Evolutionary conservation across 148 eudicot species (phyloP), one percentile per base, ranked within the genome.

Genomic region (Nyssa sinensis): DNA sequence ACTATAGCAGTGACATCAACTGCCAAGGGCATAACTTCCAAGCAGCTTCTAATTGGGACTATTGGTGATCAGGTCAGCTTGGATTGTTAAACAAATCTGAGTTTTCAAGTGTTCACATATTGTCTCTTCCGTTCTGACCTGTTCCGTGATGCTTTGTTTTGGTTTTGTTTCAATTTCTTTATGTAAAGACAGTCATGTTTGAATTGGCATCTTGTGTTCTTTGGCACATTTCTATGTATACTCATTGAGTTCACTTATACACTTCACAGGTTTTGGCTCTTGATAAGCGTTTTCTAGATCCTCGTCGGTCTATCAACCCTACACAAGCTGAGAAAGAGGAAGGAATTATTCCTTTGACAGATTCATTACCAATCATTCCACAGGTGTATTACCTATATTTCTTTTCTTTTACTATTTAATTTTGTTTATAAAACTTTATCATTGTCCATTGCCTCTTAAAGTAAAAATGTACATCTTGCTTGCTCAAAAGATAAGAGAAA

Each of bases 261-360:
- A 64, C 64, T 29, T 77, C 70, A 30, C 87, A 96, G 99, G 91
- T 96, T 80, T 83, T 96, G 91, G 98, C 98, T 67, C 99, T 96
- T 83, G 98, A 96, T 78, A 96, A 96, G 86, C 94, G 99, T 63
- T 91, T 85, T 80, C 64, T 96, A 71, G 99, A 96, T 81, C 99
- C 99, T 75, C 90, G 99, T 67, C 87, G 99, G 63, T 88, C 99
- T 67, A 53, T 84, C 37, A 93, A 88, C 74, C 99, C 99, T 67
- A 89, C 98, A n/a, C 87, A 79, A 68, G 96, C 93, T 71, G 99
- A 96, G 85, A 89, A 82, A 82, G 99, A 96, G 83, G 99, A 96
- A 82, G 99, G 99, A 79, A 81, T 96, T 44, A 82, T 96, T 68
- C 99, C 98, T 62, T 89, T 93, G 64, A 88, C 99, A 29, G 99